phyloP scores from a whole-genome alignment of 78 protist species.

The Guillardia theta region DNA sequence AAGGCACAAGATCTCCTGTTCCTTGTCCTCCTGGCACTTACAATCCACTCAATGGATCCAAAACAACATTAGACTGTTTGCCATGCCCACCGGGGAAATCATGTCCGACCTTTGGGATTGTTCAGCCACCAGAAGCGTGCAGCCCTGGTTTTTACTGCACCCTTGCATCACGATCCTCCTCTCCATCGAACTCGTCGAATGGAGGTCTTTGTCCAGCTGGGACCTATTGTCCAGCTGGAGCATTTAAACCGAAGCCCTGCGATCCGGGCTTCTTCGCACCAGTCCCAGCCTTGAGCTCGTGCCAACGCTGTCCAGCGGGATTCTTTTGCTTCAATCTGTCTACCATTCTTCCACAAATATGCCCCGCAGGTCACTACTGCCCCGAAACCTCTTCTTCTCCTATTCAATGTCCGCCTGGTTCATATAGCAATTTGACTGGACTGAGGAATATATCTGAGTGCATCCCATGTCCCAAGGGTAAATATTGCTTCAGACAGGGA shows the following conservation, averaged over 20 bases:
- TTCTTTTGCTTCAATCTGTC: background rate
- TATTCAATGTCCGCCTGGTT: constrained; percentile 50
- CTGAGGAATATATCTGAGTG: background rate
- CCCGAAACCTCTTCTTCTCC: constrained; percentile 13
- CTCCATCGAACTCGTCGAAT: background rate
- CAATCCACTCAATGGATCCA: background rate
- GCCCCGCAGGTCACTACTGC: constrained; percentile 68
- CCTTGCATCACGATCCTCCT: constrained; percentile 9
- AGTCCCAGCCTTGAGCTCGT: background rate
- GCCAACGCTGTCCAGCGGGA: constrained; percentile 30
- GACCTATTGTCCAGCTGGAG: constrained; percentile 27
- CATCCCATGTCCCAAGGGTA: constrained; percentile 25
- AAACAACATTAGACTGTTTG: background rate
- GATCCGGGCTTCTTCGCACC: constrained; percentile 2
- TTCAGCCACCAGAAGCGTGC: too few species aligned
- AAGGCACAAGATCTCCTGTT: background rate
- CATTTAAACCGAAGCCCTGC: constrained; percentile 16
- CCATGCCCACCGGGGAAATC: too few species aligned
- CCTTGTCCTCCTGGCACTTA: constrained; percentile 49
- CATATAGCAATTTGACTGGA: background rate
- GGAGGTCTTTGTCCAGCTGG: constrained; percentile 48
- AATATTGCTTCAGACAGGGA: constrained; percentile 31
- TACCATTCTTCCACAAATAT: background rate
- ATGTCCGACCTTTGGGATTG: too few species aligned
- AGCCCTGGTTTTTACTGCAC: constrained; percentile 19